Conservation (phyloP, 805 yeast genomes). For the Vanderwaltozyma yarrowii region DNA sequence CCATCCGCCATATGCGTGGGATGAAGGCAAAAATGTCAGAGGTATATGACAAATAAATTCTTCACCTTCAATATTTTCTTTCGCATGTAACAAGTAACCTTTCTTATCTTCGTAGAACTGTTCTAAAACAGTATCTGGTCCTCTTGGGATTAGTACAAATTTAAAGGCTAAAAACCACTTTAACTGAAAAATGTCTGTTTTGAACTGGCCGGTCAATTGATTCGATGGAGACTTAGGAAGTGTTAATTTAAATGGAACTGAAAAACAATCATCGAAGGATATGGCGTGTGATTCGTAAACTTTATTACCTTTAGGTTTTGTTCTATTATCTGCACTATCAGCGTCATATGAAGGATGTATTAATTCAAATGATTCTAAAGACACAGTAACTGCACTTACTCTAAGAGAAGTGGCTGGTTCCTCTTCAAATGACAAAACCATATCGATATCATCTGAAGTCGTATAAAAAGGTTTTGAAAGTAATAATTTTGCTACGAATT, state of each 20-base stretch:
- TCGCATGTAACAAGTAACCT: constrained; percentile 28
- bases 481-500: constrained; percentile 31
- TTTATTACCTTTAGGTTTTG: constrained; percentile 12
- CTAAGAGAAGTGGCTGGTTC: constrained; percentile 20
- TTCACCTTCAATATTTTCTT: constrained; percentile 29
- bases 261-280: constrained; percentile 20
- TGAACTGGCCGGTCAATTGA: constrained; percentile 32
- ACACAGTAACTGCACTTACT: constrained; percentile 31
- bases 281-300: constrained; percentile 27
- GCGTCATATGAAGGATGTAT: constrained; percentile 25
- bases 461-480: constrained; percentile 35
- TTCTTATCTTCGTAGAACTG: constrained; percentile 29
- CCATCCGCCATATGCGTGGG: constrained; percentile 41
- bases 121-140: constrained; percentile 11
- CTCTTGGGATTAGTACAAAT: constrained; percentile 25
- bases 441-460: constrained; percentile 37
- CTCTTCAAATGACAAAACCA: constrained; percentile 28
- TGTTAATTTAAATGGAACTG: constrained; percentile 22
- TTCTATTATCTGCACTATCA: constrained; percentile 5
- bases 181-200: constrained; percentile 30
- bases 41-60: constrained; percentile 39
- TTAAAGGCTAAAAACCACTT: constrained; percentile 32
- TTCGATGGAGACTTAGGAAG: constrained; percentile 28
- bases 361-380: constrained; percentile 30
- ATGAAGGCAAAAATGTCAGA: constrained; percentile 35